phyloP scores from a whole-genome alignment of 345 rosid species.

The Boechera stricta region DNA sequence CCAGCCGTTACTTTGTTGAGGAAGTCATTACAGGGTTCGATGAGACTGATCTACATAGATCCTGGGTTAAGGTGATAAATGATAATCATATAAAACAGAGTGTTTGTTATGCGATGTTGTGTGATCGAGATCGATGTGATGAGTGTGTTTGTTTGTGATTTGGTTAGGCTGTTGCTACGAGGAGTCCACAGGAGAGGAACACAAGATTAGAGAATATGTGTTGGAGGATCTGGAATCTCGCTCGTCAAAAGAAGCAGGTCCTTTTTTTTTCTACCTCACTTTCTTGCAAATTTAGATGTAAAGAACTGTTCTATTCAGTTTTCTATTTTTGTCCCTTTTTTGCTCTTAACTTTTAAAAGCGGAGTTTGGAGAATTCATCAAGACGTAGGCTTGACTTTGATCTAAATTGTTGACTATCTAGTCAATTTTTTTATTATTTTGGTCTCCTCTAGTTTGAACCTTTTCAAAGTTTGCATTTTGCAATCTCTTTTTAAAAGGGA shows the following conservation, averaged over 20 bases:
- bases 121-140: not conserved
- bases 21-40: conserved; percentile 95
- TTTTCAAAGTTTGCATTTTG: conserved; percentile 28
- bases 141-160: not conserved
- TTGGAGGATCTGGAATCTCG: conserved; percentile 99
- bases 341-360: not conserved
- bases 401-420: conserved; percentile 27
- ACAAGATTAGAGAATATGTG: conserved; percentile 99
- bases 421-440: not conserved
- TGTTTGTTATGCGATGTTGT: not conserved
- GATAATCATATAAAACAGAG: not conserved
- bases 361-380: conserved; percentile 12
- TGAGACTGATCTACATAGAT: conserved; percentile 97
- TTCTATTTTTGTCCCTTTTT: not conserved
- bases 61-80: conserved; percentile 78
- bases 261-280: not conserved
- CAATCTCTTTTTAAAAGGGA: not conserved
- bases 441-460: conserved; percentile 15
- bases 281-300: not conserved
- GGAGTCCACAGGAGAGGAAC: conserved; percentile 98
- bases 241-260: conserved; percentile 99
- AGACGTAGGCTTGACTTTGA: conserved; percentile 22
- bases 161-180: conserved; percentile 87
- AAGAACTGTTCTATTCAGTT: not conserved
- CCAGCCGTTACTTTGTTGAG: conserved; percentile 97